phyloP scores from a whole-genome alignment of 495 filamentous ascomycete species.

The Baudoinia panamericana region DNA sequence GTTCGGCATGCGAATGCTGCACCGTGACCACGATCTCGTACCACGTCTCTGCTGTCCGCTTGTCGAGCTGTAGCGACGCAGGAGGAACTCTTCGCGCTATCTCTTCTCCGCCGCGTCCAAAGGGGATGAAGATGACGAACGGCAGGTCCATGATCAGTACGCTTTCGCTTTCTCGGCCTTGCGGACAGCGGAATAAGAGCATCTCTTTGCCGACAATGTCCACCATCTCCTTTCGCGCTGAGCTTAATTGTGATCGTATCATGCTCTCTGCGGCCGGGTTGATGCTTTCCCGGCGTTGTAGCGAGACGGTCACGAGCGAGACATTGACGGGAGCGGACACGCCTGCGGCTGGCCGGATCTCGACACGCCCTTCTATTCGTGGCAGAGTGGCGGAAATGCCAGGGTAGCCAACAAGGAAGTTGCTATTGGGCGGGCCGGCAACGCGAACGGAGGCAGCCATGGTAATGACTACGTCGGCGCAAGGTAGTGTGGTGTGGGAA shows the following conservation, averaged over 20 bases:
- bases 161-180: conserved; percentile 70
- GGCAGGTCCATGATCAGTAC: conserved; percentile 96
- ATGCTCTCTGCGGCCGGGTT: conserved; percentile 90
- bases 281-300: conserved; percentile 88
- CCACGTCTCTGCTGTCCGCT: conserved; percentile 84
- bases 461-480: too few species aligned
- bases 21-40: conserved; percentile 95
- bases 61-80: conserved; percentile 79
- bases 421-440: conserved; percentile 92
- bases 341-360: conserved; percentile 76
- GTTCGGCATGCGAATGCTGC: conserved; percentile 72
- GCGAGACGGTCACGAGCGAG: conserved; percentile 85
- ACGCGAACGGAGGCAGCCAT: conserved; percentile 93
- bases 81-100: conserved; percentile 78
- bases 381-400: conserved; percentile 97
- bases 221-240: conserved; percentile 78
- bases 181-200: conserved; percentile 72
- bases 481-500: too few species aligned
- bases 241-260: conserved; percentile 80
- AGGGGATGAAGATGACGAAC: conserved; percentile 94
- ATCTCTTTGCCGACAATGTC: conserved; percentile 94
- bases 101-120: conserved; percentile 78
- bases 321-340: conserved; percentile 77
- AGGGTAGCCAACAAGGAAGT: conserved; percentile 70
- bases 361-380: conserved; percentile 93